A percentile compares a stretch with the other conserved stretches of the same genome.
These are phyloP conservation scores for Asterophora parasitica DNA, from an alignment of 768 basidiomycete species.

Conservation along the genomic window DNA sequence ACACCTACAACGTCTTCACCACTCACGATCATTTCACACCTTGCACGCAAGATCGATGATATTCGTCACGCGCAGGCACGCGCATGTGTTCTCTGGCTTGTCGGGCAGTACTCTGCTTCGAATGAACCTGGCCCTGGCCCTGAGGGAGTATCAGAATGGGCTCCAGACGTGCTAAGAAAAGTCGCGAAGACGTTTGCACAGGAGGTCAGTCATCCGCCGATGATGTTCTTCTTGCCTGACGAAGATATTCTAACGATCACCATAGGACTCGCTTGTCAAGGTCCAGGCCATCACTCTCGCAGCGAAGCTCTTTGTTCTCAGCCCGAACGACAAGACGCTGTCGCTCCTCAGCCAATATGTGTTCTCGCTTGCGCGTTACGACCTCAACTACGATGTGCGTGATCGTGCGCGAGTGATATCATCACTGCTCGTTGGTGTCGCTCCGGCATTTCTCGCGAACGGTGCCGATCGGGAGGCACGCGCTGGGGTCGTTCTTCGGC, in stretches of 20 bases:
- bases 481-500: slow-evolving; percentile 71
- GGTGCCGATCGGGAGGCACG: slow-evolving; percentile 41
- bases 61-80: slow-evolving; percentile 77
- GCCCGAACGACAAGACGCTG: slow-evolving; percentile 46
- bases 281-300: slow-evolving; percentile 83
- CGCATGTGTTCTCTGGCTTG: slow-evolving; percentile 89
- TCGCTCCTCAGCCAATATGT: slow-evolving; percentile 64
- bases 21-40: slow-evolving; percentile 66
- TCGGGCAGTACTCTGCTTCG: slow-evolving; percentile 75
- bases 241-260: not conserved
- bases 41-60: slow-evolving; percentile 74
- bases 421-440: slow-evolving; percentile 59
- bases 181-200: slow-evolving; percentile 63
- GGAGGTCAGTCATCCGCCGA: slow-evolving; percentile 47
- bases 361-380: slow-evolving; percentile 83
- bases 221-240: not conserved
- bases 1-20: slow-evolving; percentile 31
- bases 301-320: slow-evolving; percentile 74
- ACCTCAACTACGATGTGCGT: slow-evolving; percentile 83
- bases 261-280: slow-evolving; percentile 63
- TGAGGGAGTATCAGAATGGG: slow-evolving; percentile 70
- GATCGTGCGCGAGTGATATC: slow-evolving; percentile 82
- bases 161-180: slow-evolving; percentile 85
- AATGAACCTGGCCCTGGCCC: slow-evolving; percentile 31
- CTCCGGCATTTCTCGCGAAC: slow-evolving; percentile 25